Evolutionary conservation across 495 filamentous ascomycete genomes (phyloP), one percentile per base, ranked within the genome.

Genomic region (Terfezia claveryi): DNA sequence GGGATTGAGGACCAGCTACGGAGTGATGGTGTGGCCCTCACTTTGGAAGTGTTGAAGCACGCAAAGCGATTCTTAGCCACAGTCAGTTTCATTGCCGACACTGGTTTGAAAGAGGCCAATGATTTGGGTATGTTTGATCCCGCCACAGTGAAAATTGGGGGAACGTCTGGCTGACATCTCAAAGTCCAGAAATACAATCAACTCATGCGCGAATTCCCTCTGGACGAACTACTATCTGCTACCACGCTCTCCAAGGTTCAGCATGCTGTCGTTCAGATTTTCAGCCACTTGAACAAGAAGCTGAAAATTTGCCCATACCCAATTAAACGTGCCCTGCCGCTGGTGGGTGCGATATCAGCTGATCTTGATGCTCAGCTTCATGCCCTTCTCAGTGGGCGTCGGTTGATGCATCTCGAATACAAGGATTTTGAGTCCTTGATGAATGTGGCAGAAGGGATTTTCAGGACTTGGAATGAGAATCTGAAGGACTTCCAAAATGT

Each of bases 401-500:
- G 85, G 32, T 74, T 99, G 49, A 83, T 99, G 72, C 85, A 94
- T 62, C 74, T 95, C 44, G 86, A 91, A 57, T 95, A 88, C 63
- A 75, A 76, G 41, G 91, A 96, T 54, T 99, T 99, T 65, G 76
- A 83, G 58, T 76, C 76, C 11, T 69, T 94, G 56, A 89, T 94
- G 80, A 80, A 77, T 57, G 80, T 78, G 27, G 80, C 86, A 10
- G 83, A 88, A 36, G 75, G 75, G 12, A 87, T 99, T 56, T 99
- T 88, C 77, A 75, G 75, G 46, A 80, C 80, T 20, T 99, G 91
- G 91, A 91, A 96, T 56, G 87, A 94, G 56, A 84, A 87, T 65
- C 74, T 92, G 61, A 95, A 94, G 68, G 92, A 95, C 61, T 96
- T 99, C 65, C 95, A 89, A 14, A 93, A 92, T 62, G 83, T 96